Conservation (phyloP, 169 alveolate genomes). For the Plasmodium cynomolgi region DNA sequence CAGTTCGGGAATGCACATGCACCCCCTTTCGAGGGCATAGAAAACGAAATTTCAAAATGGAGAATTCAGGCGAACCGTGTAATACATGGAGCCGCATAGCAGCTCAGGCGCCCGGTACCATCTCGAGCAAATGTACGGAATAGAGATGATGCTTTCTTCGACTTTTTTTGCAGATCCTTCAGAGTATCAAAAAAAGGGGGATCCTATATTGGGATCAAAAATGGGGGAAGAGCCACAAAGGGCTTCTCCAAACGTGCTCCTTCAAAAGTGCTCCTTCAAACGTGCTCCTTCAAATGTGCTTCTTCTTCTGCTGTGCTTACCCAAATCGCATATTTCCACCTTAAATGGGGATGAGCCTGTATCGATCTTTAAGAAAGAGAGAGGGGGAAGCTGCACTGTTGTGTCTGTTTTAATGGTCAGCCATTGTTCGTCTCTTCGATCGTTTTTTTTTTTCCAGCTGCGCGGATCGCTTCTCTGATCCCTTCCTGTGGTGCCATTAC, state of each 20-base stretch:
- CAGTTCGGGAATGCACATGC: background rate
- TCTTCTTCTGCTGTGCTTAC: conserved; percentile 18
- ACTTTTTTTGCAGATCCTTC: conserved; percentile 76
- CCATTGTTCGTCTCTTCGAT: background rate
- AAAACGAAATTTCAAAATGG: background rate
- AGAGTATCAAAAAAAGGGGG: conserved; percentile 13
- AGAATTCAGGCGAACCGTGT: conserved; percentile 69
- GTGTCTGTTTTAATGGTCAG: background rate
- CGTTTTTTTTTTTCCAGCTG: background rate
- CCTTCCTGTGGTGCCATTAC: conserved; percentile 29
- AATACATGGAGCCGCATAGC: conserved; percentile 79
- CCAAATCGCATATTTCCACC: conserved; percentile 83
- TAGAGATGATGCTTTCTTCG: conserved; percentile 73
- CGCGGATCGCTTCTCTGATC: background rate
- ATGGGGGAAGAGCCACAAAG: background rate
- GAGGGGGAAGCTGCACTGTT: background rate
- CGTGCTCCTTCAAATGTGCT: too few species aligned
- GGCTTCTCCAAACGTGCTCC: too few species aligned
- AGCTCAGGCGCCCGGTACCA: conserved; percentile 87
- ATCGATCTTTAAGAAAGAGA: conserved; percentile 73
- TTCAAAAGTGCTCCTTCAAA: too few species aligned
- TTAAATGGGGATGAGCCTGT: conserved; percentile 63
- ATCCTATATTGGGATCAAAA: background rate
- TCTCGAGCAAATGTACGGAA: conserved; percentile 84
- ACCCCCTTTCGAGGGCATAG: background rate